Evolutionary conservation across 2,329 filamentous ascomycete genomes (phyloP).

Genomic region (Tolypocladium guangdongense): DNA sequence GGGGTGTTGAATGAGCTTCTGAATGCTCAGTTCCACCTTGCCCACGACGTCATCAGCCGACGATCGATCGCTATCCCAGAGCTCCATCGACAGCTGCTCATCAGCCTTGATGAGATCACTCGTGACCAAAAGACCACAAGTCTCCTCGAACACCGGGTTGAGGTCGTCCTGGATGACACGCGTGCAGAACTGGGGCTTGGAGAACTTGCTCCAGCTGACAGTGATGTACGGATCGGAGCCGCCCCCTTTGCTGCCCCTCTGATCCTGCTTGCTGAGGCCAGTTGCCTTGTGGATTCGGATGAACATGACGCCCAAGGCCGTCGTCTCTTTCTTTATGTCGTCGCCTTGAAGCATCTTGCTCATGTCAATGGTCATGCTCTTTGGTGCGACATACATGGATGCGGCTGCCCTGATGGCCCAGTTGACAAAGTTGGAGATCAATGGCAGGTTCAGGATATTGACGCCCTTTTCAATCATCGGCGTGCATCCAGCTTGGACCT

Average conservation of each 20-base stretch:
- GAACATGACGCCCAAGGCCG: constrained; percentile 82
- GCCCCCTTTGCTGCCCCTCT: constrained; percentile 68
- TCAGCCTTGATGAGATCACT: constrained; percentile 85
- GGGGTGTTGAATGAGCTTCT: constrained; percentile 86
- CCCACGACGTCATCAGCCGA: constrained; percentile 92
- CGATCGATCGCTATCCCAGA: constrained; percentile 92
- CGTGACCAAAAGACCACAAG: constrained; percentile 73
- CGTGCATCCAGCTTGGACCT: constrained; percentile 79
- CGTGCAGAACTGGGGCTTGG: constrained; percentile 96
- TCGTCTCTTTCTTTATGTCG: constrained; percentile 79
- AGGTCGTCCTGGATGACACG: constrained; percentile 90
- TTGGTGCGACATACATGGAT: constrained; percentile 87
- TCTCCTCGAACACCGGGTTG: constrained; percentile 88
- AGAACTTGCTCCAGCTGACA: constrained; percentile 88
- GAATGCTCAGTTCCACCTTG: constrained; percentile 86
- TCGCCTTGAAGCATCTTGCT: constrained; percentile 86
- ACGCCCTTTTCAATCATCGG: constrained; percentile 87
- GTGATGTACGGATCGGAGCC: constrained; percentile 95
- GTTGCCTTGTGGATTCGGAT: constrained; percentile 81
- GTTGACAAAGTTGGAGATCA: constrained; percentile 96
- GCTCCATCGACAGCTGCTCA: constrained; percentile 83
- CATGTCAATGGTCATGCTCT: constrained; percentile 86
- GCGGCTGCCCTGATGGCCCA: constrained; percentile 83
- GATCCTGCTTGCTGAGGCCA: constrained; percentile 85
- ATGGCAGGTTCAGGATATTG: constrained; percentile 80